Conservation (phyloP, 305 asterid species). For the Fraxinus velutina region DNA sequence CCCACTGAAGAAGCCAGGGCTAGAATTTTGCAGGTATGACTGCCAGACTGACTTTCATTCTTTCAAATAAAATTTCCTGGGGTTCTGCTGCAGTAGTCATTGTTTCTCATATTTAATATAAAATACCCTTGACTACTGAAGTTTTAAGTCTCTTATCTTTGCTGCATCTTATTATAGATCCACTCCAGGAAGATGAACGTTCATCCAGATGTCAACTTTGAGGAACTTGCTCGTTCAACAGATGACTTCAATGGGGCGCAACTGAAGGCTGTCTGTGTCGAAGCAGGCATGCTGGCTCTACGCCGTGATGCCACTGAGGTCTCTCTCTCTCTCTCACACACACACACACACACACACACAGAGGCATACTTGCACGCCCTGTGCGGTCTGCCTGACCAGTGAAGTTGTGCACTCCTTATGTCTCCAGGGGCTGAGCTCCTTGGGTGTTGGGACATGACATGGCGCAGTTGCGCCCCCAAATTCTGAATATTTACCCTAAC, state of each 20-base stretch:
- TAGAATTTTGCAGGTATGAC: slow-evolving; percentile 48
- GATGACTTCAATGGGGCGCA: not conserved
- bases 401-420: not conserved
- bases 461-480: not conserved
- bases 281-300: slow-evolving; percentile 41
- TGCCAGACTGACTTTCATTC: not conserved
- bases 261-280: slow-evolving; percentile 14
- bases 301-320: slow-evolving; percentile 66
- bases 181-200: not conserved
- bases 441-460: not conserved
- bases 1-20: slow-evolving; percentile 62
- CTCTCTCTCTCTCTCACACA: slow-evolving; percentile 21
- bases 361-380: not conserved
- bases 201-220: not conserved
- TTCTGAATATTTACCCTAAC: not conserved
- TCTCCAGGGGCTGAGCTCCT: not conserved
- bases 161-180: not conserved
- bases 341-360: not conserved
- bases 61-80: not conserved
- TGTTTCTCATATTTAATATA: not conserved
- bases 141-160: not conserved
- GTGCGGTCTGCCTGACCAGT: not conserved
- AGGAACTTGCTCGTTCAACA: slow-evolving; percentile 17
- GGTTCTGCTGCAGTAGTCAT: not conserved
- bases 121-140: not conserved